Conservation (phyloP, 495 filamentous ascomycete species). For the Cryomyces antarcticus region DNA sequence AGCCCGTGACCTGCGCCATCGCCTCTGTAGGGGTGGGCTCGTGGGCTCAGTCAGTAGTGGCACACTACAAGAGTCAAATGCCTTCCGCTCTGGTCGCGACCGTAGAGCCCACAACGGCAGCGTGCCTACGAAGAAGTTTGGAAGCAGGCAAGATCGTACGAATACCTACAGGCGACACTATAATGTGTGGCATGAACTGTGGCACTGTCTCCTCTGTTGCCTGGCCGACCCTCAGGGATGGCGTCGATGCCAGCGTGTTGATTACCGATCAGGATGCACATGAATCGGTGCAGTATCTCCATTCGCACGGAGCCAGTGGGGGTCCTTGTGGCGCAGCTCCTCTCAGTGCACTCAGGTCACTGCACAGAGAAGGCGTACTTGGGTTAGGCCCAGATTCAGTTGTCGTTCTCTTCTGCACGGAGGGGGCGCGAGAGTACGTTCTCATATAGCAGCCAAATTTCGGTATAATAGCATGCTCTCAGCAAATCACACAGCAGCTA, state of each 20-base stretch:
- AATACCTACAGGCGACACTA: slow-evolving; percentile 30
- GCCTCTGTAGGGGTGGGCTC: slow-evolving; percentile 46
- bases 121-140: slow-evolving; percentile 34
- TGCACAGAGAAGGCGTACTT: slow-evolving; percentile 14
- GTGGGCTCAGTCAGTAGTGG: slow-evolving; percentile 37
- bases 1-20: slow-evolving; percentile 23
- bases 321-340: slow-evolving; percentile 47
- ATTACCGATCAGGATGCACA: slow-evolving; percentile 37
- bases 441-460: too few species aligned
- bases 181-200: slow-evolving; percentile 51
- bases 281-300: slow-evolving; percentile 27
- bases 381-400: slow-evolving; percentile 25
- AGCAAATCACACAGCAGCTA: too few species aligned
- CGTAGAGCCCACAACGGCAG: slow-evolving; percentile 44
- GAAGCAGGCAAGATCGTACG: slow-evolving; percentile 20
- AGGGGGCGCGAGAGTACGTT: slow-evolving; percentile 9
- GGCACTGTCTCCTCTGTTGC: slow-evolving; percentile 41
- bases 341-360: slow-evolving; percentile 32
- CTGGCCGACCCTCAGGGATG: slow-evolving; percentile 33
- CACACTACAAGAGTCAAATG: slow-evolving; percentile 30
- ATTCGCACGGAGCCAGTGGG: slow-evolving; percentile 22
- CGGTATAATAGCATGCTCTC: too few species aligned
- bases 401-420: slow-evolving; percentile 27
- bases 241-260: slow-evolving; percentile 36
- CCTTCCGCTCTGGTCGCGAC: slow-evolving; percentile 23